phyloP scores from a whole-genome alignment of 2,329 filamentous ascomycete species.

The Sclerotinia spermophila region DNA sequence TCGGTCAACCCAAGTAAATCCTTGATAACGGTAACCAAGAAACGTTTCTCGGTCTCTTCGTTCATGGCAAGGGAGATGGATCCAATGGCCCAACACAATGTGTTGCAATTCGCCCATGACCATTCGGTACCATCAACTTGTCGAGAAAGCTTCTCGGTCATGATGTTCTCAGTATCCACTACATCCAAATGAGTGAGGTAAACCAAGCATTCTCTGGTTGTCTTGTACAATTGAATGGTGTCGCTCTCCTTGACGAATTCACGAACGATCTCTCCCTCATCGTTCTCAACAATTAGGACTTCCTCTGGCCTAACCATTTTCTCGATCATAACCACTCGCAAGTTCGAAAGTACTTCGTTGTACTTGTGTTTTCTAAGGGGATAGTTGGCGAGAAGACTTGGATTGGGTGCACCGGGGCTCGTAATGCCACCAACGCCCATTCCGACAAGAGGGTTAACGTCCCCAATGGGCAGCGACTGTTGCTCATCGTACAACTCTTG shows the following conservation, averaged over 20 bases:
- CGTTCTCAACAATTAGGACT: conserved; percentile 98
- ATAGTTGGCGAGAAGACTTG: conserved; percentile 79
- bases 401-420: conserved; percentile 80
- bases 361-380: conserved; percentile 98
- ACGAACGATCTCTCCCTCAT: conserved; percentile 96
- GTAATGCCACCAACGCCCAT: conserved; percentile 68
- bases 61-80: conserved; percentile 99
- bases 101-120: conserved; percentile 99
- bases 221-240: conserved; percentile 99
- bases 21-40: conserved; percentile 98
- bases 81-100: conserved; percentile 97
- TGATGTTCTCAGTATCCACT: conserved; percentile 95
- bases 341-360: conserved; percentile 85
- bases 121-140: conserved; percentile 95
- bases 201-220: conserved; percentile 92
- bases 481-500: conserved; percentile 99
- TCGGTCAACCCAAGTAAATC: conserved; percentile 94
- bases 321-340: conserved; percentile 98
- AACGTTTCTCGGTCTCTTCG: conserved; percentile 97
- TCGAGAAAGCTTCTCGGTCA: conserved; percentile 95
- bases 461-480: conserved; percentile 90
- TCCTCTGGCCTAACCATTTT: conserved; percentile 99
- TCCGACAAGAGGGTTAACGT: conserved; percentile 83
- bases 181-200: conserved; percentile 98
- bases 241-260: conserved; percentile 99